Base-by-base conservation (phyloP, 2,329 filamentous ascomycete genomes). In the Cladosporium sp. region DNA sequence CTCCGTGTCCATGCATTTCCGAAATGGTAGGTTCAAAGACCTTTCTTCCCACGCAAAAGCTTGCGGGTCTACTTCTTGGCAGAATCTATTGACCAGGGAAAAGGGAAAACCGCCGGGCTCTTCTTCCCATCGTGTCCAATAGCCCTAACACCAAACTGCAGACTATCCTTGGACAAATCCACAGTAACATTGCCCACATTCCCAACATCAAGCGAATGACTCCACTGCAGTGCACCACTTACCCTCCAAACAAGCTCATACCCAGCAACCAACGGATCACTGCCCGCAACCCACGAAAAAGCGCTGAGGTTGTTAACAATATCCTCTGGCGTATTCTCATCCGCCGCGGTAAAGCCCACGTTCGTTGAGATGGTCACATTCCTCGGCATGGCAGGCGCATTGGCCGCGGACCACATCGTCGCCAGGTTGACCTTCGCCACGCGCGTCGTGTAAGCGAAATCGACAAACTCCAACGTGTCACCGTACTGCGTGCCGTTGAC, bases 181-280 rank as follows among this genome's bases (percentile, higher is more conserved):
- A 83, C 63, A 4, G 70, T 76, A 4, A 70, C 73, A 36, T 61
- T 68, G 0, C 68, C 67, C 3, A 73, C 73, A 19, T 73, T 67
- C 0, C 78, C 78, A 3, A 82, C 77, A 58, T 73, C 39, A 43
- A 64, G 24, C 15, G 43, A 50, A 52, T 64, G 55, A 20, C 60
- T 60, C 64, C 64, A 66, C 43, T 77, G 69, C 41, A 74, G 71
- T 30, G 74, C 72, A 12, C 70, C 71, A 4, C 74, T 78, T 2
- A 75, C 61, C 50, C 80, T 67, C 77, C 77, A 82, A 0, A 83
- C 75, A 2, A 82, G 62, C 65, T 82, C 79, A 58, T 82, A 82
- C 2, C 72, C 69, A 4, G 58, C 68, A 7, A 77, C 65, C 32
- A 69, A 60, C 1, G 60, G 52, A 43, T 74, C 72, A 29, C 71